phyloP scores from a whole-genome alignment of 2,329 filamentous ascomycete genomes.

The Fusarium nygamai region DNA sequence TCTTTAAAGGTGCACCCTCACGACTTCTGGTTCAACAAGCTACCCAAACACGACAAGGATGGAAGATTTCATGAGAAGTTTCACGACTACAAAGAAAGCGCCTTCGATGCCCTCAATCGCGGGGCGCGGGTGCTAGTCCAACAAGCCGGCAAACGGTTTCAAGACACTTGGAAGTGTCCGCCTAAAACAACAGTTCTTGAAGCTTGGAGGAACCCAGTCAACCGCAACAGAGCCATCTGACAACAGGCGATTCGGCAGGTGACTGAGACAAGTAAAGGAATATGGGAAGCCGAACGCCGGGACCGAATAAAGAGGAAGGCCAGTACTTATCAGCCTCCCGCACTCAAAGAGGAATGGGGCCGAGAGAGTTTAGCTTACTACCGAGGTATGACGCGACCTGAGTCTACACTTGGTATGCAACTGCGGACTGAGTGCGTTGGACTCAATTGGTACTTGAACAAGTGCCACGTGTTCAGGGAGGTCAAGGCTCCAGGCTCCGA shows the following conservation, averaged over 20 bases:
- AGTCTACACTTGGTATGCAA: not conserved
- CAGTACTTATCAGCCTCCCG: not conserved
- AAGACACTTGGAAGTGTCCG: not conserved
- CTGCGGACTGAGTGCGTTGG: conserved; percentile 1
- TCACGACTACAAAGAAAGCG: not conserved
- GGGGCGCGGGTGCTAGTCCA: not conserved
- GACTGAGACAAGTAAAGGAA: not conserved
- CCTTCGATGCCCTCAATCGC: not conserved
- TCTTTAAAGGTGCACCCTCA: not conserved
- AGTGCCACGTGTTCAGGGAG: not conserved
- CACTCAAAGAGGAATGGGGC: not conserved
- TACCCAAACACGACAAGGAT: not conserved
- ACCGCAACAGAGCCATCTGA: not conserved
- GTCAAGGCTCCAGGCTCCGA: not conserved
- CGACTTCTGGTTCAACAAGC: not conserved
- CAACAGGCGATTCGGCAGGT: not conserved
- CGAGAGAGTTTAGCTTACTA: not conserved
- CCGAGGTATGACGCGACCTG: not conserved
- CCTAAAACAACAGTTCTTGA: not conserved
- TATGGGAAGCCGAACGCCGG: not conserved
- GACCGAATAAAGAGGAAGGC: not conserved
- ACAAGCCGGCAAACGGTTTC: not conserved
- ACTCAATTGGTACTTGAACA: not conserved
- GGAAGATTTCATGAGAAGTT: not conserved
- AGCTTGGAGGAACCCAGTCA: not conserved